Conservation (phyloP, 495 filamentous ascomycete genomes). For the Xylaria intraflava region DNA sequence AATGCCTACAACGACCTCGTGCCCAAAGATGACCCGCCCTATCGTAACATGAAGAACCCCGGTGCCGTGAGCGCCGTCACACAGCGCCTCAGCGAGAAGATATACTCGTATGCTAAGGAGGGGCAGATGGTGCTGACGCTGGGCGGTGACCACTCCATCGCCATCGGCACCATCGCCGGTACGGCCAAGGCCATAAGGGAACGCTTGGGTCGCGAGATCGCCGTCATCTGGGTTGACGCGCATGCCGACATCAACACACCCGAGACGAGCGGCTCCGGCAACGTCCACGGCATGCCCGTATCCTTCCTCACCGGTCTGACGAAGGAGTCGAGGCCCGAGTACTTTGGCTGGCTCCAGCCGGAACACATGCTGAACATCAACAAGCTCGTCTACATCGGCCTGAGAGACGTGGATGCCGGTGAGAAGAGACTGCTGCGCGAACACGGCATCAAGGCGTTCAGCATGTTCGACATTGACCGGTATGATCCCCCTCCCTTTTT, state of each 20-base stretch:
- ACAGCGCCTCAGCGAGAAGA: constrained; percentile 67
- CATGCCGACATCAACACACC: constrained; percentile 97
- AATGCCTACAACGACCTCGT: constrained; percentile 76
- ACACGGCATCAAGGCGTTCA: constrained; percentile 88
- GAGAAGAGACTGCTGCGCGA: constrained; percentile 89
- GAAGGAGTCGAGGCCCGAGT: constrained; percentile 59
- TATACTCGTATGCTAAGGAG: constrained; percentile 77
- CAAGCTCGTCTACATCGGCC: constrained; percentile 95
- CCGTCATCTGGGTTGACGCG: constrained; percentile 97
- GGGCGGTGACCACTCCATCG: constrained; percentile 93
- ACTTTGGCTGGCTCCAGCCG: constrained; percentile 82
- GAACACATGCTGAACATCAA: constrained; percentile 53
- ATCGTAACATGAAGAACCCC: constrained; percentile 90
- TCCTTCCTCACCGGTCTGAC: constrained; percentile 84
- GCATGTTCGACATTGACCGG: constrained; percentile 96
- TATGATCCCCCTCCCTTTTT: constrained; percentile 28
- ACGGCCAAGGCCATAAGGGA: constrained; percentile 79
- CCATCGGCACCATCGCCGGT: constrained; percentile 85
- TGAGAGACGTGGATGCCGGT: constrained; percentile 83
- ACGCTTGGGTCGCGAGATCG: constrained; percentile 71
- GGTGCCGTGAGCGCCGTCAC: constrained; percentile 86
- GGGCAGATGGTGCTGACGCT: constrained; percentile 88
- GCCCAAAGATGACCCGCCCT: constrained; percentile 65
- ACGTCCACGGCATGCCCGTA: constrained; percentile 98
- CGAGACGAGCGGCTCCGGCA: constrained; percentile 81